phyloP scores from a whole-genome alignment of 495 filamentous ascomycete species.

The Xylaria telfairii region DNA sequence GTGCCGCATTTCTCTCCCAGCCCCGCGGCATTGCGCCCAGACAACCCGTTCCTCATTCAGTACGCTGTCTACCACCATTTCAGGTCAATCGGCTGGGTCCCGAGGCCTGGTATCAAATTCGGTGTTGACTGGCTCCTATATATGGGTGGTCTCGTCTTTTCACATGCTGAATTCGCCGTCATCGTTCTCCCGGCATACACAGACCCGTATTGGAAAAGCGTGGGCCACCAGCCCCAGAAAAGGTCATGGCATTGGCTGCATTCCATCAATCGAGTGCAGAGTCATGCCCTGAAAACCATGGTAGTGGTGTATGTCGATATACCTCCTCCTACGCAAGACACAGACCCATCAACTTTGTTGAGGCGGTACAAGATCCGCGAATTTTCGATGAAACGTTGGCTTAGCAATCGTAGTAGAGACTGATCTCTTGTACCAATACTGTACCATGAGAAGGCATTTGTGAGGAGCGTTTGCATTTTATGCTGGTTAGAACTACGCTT shows the following conservation, averaged over 20 bases:
- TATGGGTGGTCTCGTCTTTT: constrained; percentile 90
- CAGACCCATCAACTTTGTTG: constrained; percentile 61
- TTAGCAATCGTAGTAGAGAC: constrained; percentile 71
- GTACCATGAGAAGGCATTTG: constrained; percentile 5
- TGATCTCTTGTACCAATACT: not conserved
- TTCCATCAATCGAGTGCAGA: constrained; percentile 88
- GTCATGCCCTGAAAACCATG: constrained; percentile 85
- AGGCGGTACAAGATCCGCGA: constrained; percentile 81
- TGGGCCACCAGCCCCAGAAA: constrained; percentile 50
- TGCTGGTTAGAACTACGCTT: not conserved
- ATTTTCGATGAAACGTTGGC: constrained; percentile 80
- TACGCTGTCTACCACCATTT: constrained; percentile 97
- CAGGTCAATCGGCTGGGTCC: constrained; percentile 95
- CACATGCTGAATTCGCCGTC: constrained; percentile 91
- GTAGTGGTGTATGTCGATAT: constrained; percentile 91
- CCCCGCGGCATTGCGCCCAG: constrained; percentile 54
- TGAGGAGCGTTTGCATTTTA: not conserved
- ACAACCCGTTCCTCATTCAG: constrained; percentile 84
- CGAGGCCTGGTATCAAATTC: constrained; percentile 92
- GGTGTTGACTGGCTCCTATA: constrained; percentile 93
- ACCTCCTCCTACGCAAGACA: constrained; percentile 67
- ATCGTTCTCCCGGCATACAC: constrained; percentile 83
- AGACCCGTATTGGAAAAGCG: constrained; percentile 72
- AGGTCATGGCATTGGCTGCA: constrained; percentile 91
- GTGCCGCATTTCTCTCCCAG: constrained; percentile 73